phyloP scores from a whole-genome alignment of 805 yeast species.

The Tetrapisispora iriomotensis region DNA sequence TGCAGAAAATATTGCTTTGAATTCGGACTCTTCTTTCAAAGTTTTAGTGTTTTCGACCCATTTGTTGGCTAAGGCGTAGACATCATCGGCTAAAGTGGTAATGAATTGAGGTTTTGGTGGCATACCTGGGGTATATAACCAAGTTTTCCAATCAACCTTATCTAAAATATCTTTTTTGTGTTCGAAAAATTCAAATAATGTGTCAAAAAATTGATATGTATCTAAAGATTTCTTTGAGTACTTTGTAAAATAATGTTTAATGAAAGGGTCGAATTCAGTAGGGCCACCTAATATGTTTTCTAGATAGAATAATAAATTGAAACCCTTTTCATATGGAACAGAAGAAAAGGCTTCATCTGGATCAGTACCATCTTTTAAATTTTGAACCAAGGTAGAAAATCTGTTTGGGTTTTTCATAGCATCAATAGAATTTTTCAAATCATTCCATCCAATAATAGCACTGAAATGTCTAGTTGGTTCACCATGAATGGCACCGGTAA shows the following conservation, averaged over 20 bases:
- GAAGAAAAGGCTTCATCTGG: constrained; percentile 86
- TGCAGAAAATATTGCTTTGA: constrained; percentile 31
- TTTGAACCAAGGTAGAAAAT: constrained; percentile 58
- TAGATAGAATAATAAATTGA: constrained; percentile 62
- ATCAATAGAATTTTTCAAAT: constrained; percentile 54
- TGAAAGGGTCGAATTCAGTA: constrained; percentile 63
- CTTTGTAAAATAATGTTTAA: constrained; percentile 63
- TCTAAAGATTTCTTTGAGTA: constrained; percentile 67
- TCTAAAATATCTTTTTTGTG: constrained; percentile 46
- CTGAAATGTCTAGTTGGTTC: constrained; percentile 69
- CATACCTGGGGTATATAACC: constrained; percentile 77
- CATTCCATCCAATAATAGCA: constrained; percentile 85
- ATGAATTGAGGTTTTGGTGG: constrained; percentile 83
- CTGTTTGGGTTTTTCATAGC: constrained; percentile 49
- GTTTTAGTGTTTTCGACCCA: constrained; percentile 43
- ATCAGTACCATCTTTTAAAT: constrained; percentile 58
- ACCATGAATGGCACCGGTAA: constrained; percentile 69
- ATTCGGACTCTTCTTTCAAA: constrained; percentile 10
- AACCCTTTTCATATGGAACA: constrained; percentile 89
- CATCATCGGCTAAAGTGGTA: constrained; percentile 66
- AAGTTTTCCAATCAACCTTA: constrained; percentile 71
- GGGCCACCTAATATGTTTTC: constrained; percentile 62
- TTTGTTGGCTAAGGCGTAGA: constrained; percentile 50
- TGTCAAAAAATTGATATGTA: constrained; percentile 69
- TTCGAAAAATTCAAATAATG: constrained; percentile 55